Evolutionary conservation across 495 filamentous ascomycete genomes (phyloP).

Genomic region (Aspergillus leporis): DNA sequence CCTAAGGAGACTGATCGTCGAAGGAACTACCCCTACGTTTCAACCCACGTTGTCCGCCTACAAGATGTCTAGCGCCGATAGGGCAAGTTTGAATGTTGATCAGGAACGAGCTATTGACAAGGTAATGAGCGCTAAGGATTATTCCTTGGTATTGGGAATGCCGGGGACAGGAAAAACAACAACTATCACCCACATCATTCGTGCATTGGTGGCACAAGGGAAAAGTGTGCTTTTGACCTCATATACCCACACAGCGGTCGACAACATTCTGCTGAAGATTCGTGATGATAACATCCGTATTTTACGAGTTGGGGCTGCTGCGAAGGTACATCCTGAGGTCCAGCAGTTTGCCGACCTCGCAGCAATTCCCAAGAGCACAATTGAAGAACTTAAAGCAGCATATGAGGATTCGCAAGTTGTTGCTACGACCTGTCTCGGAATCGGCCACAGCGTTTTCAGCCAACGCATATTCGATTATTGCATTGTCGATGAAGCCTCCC

Average conservation of each 20-base stretch:
- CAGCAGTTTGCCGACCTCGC: conserved; percentile 79
- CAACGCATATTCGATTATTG: conserved; percentile 95
- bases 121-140: conserved; percentile 92
- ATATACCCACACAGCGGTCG: conserved; percentile 95
- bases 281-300: conserved; percentile 75
- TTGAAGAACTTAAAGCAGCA: conserved; percentile 78
- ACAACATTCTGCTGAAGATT: conserved; percentile 95
- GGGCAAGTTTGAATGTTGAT: conserved; percentile 74
- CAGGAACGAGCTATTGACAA: conserved; percentile 85
- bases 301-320: conserved; percentile 75
- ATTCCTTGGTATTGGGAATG: conserved; percentile 95
- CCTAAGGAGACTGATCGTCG: conserved; percentile 76
- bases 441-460: conserved; percentile 84
- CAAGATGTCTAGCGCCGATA: conserved; percentile 46
- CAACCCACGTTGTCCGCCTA: conserved; percentile 62
- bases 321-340: conserved; percentile 86
- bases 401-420: conserved; percentile 86
- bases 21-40: conserved; percentile 70
- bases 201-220: conserved; percentile 81
- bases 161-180: conserved; percentile 98
- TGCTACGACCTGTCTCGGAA: conserved; percentile 89
- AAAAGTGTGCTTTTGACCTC: conserved; percentile 93
- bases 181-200: conserved; percentile 95
- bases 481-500: conserved; percentile 96
- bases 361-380: conserved; percentile 64